A percentile compares a stretch with the other conserved stretches of the same genome.
Conservation (phyloP, 345 rosid genomes). For the Populus tremula region DNA sequence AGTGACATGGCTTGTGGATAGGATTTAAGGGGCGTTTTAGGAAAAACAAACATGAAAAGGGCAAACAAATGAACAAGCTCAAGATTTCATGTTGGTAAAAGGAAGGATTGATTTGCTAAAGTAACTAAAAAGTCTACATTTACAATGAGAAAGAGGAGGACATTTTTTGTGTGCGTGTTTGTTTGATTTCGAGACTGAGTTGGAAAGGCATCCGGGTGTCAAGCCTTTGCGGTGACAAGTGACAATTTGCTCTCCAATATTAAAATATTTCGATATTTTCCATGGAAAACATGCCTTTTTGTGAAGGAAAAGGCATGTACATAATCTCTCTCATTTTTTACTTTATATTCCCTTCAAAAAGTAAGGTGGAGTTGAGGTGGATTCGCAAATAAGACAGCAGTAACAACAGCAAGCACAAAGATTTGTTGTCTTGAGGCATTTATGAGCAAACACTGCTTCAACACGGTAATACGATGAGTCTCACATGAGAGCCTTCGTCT, state of each 20-base stretch:
- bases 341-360: too few species aligned
- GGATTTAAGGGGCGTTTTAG: constrained; percentile 8
- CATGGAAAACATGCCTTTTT: constrained; percentile 3
- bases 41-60: background rate
- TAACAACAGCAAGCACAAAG: background rate
- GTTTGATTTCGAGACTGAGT: constrained; percentile 5
- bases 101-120: constrained; percentile 12
- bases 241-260: background rate
- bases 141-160: constrained; percentile 7
- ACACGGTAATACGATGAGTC: background rate
- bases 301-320: background rate
- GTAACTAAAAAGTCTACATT: constrained; percentile 10
- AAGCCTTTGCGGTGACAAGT: background rate
- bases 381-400: background rate
- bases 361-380: background rate
- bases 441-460: background rate
- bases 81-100: constrained; percentile 28
- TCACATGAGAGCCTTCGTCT: background rate
- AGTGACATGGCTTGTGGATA: constrained; percentile 13
- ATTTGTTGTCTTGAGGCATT: too few species aligned
- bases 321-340: background rate
- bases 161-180: background rate
- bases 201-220: constrained; percentile 8
- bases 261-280: background rate
- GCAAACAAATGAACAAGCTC: constrained; percentile 7